phyloP scores from a whole-genome alignment of 2,329 filamentous ascomycete genomes.

The Zymoseptoria ardabiliae region DNA sequence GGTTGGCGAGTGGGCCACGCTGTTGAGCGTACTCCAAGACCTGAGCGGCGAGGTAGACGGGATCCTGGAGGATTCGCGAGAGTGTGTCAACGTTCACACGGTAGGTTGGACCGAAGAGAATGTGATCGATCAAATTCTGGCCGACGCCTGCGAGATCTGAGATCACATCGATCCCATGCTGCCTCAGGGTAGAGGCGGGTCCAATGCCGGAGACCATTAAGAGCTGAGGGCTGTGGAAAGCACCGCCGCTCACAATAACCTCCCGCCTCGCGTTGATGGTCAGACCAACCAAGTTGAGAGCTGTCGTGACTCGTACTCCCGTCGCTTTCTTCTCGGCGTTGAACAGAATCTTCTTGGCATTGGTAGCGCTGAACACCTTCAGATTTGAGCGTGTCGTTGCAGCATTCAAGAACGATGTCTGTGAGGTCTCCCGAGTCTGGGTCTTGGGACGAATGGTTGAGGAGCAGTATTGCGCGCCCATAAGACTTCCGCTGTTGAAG shows the following conservation, averaged over 20 bases:
- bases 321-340: conserved; percentile 23
- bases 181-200: conserved; percentile 41
- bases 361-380: conserved; percentile 27
- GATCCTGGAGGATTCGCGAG: conserved; percentile 13
- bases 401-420: conserved; percentile 25
- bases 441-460: conserved; percentile 14
- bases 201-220: conserved; percentile 59
- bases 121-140: conserved; percentile 56
- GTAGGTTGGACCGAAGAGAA: conserved; percentile 30
- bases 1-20: conserved; percentile 10
- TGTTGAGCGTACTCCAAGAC: conserved; percentile 11
- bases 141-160: conserved; percentile 56
- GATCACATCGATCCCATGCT: conserved; percentile 47
- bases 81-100: conserved; percentile 20
- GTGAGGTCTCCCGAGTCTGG: conserved; percentile 16
- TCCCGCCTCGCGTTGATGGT: conserved; percentile 32
- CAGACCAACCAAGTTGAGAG: conserved; percentile 4
- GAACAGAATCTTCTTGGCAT: conserved; percentile 24
- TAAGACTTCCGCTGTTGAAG: conserved; percentile 12
- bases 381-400: conserved; percentile 21
- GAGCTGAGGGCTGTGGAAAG: conserved; percentile 58
- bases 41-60: conserved; percentile 5
- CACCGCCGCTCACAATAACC: conserved; percentile 44
- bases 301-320: conserved; percentile 12
- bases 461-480: conserved; percentile 12